phyloP scores from a whole-genome alignment of 768 basidiomycete species.

The Tricholoma bakamatsutake region DNA sequence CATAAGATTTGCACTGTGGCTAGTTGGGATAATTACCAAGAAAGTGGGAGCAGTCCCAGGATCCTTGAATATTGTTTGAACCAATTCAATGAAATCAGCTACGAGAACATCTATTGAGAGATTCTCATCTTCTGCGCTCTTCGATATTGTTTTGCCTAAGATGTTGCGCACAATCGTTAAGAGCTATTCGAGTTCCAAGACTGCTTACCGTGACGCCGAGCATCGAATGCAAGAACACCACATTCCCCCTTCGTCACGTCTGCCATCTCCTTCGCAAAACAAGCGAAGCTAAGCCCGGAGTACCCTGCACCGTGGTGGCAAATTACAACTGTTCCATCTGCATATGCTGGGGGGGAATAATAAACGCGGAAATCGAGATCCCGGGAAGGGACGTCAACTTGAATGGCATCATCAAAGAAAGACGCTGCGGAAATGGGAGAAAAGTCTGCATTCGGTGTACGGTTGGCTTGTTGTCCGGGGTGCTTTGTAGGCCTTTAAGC shows the following conservation, averaged over 20 bases:
- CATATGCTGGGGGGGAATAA: slow-evolving; percentile 63
- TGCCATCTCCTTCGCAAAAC: slow-evolving; percentile 75
- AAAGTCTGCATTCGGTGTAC: slow-evolving; percentile 53
- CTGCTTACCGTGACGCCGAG: slow-evolving; percentile 76
- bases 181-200: not conserved
- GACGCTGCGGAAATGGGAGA: slow-evolving; percentile 71
- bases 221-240: slow-evolving; percentile 80
- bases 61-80: slow-evolving; percentile 67
- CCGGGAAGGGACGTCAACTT: slow-evolving; percentile 60
- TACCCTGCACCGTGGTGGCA: slow-evolving; percentile 97
- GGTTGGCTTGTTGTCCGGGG: slow-evolving; percentile 22
- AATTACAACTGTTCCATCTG: slow-evolving; percentile 65
- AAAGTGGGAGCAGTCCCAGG: slow-evolving; percentile 59
- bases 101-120: slow-evolving; percentile 70
- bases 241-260: slow-evolving; percentile 60
- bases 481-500: slow-evolving; percentile 29
- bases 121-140: slow-evolving; percentile 40
- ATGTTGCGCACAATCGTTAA: not conserved
- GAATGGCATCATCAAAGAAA: slow-evolving; percentile 76
- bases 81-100: slow-evolving; percentile 64
- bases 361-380: slow-evolving; percentile 74
- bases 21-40: slow-evolving; percentile 44
- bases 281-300: slow-evolving; percentile 85
- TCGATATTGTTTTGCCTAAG: slow-evolving; percentile 60
- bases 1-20: not conserved